Percentiles rank a stretch among this genome's conserved stretches.
Evolutionary conservation across 768 basidiomycete species (phyloP).

Genomic region (Hypholoma sublateritium): DNA sequence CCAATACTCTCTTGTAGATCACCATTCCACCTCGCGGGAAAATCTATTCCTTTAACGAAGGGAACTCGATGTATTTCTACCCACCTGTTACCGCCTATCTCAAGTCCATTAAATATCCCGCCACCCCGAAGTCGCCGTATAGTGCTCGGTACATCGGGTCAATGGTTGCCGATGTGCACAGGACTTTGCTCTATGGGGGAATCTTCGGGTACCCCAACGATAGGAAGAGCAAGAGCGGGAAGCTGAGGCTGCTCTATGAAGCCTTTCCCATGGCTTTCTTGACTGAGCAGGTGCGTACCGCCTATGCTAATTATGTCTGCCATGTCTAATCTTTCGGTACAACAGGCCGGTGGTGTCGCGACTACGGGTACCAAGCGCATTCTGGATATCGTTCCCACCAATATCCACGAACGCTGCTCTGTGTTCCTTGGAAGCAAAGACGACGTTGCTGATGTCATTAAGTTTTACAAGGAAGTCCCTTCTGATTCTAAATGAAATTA

Average conservation of each 20-base stretch:
- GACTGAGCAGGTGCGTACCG: constrained; percentile 74
- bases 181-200: constrained; percentile 94
- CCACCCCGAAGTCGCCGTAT: constrained; percentile 78
- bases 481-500: constrained; percentile 12
- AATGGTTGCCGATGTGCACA: constrained; percentile 98
- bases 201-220: constrained; percentile 99
- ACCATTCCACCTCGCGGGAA: constrained; percentile 92
- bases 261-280: constrained; percentile 98
- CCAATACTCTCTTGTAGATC: constrained; percentile 52
- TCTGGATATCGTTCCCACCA: constrained; percentile 82
- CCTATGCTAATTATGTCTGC: neutral
- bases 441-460: constrained; percentile 87
- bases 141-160: constrained; percentile 94
- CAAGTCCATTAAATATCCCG: constrained; percentile 89
- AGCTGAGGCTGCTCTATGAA: constrained; percentile 93
- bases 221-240: constrained; percentile 96
- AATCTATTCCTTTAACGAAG: constrained; percentile 99
- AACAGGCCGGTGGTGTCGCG: constrained; percentile 93
- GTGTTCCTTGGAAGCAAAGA: constrained; percentile 94
- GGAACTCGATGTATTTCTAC: constrained; percentile 94
- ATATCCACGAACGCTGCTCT: constrained; percentile 89
- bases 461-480: constrained; percentile 67
- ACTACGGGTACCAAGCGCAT: constrained; percentile 95
- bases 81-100: constrained; percentile 79
- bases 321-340: neutral